Conservation (phyloP, 768 basidiomycete genomes). For the Megacollybia marginata region DNA sequence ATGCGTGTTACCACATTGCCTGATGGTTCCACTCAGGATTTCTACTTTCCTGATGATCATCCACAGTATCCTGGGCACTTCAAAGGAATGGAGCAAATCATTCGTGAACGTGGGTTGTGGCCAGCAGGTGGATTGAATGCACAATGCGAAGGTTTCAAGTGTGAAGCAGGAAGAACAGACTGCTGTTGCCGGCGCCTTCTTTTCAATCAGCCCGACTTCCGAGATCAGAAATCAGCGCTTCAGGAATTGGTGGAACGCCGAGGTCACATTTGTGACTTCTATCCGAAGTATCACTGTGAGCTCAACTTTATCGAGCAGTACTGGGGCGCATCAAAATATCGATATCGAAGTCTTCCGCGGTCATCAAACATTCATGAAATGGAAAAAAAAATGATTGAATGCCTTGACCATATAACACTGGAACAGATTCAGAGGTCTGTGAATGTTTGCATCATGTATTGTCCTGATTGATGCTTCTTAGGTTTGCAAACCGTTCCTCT, state of each 20-base stretch:
- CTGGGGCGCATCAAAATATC: not conserved
- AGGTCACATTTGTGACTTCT: too few relatives aligned
- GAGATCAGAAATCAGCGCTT: too few relatives aligned
- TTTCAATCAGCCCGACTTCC: conserved; percentile 21
- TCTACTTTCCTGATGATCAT: conserved; percentile 27
- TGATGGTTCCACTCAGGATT: conserved; percentile 17
- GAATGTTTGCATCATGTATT: not conserved
- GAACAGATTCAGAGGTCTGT: not conserved
- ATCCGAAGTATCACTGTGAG: too few relatives aligned
- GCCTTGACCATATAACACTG: not conserved
- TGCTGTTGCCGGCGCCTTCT: conserved; percentile 24
- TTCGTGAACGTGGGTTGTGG: too few relatives aligned
- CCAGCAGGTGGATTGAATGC: too few relatives aligned
- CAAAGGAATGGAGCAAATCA: too few relatives aligned
- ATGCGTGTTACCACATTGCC: conserved; percentile 23
- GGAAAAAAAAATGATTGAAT: not conserved
- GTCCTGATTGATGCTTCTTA: conserved; percentile 1
- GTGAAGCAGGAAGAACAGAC: conserved; percentile 4
- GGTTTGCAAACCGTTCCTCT: conserved; percentile 16
- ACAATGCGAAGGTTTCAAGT: too few relatives aligned
- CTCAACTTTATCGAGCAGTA: too few relatives aligned
- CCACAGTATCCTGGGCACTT: conserved; percentile 18
- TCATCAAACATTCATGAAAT: not conserved
- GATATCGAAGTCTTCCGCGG: not conserved
- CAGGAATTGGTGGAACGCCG: too few relatives aligned